phyloP scores from a whole-genome alignment of 2,329 filamentous ascomycete species.

The Apiospora rasikravindrae region DNA sequence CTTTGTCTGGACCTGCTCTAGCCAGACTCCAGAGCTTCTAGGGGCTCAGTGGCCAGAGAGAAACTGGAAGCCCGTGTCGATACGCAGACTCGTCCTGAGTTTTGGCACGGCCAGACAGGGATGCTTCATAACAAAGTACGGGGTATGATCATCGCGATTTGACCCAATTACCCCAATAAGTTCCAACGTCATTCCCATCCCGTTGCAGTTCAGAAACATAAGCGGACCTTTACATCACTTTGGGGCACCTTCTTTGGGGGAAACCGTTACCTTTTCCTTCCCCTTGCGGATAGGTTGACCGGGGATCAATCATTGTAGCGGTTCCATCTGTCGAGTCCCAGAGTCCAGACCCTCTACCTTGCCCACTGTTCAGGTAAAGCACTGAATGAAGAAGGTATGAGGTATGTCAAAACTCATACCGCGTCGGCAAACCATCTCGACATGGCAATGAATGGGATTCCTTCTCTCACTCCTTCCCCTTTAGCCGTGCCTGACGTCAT shows the following conservation, averaged over 20 bases:
- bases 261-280: background rate
- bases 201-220: background rate
- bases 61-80: background rate
- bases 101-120: background rate
- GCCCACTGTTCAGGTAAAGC: background rate
- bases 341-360: background rate
- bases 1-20: background rate
- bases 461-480: background rate
- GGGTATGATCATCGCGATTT: background rate
- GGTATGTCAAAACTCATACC: background rate
- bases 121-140: background rate
- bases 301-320: background rate
- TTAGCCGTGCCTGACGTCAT: background rate
- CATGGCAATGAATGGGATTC: background rate
- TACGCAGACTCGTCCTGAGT: background rate
- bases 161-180: background rate
- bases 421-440: background rate
- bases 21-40: background rate
- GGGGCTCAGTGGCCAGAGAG: background rate
- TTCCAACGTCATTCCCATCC: background rate
- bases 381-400: background rate
- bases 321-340: background rate
- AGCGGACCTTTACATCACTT: slow-evolving; percentile 2
- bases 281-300: background rate
- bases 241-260: background rate